Conservation (phyloP, 331 rosid genomes). For the Dryas integrifolia region DNA sequence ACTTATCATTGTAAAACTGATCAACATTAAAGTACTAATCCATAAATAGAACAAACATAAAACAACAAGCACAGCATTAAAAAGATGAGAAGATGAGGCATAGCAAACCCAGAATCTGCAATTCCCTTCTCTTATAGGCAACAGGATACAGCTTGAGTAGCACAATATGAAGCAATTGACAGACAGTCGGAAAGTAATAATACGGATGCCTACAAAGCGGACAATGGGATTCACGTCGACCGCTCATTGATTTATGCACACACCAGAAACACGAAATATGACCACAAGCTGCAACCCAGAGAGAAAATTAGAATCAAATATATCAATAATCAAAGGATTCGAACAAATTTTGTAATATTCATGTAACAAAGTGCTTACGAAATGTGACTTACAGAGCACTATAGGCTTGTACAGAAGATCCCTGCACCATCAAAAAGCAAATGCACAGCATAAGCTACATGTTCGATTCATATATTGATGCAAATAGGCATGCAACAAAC, state of each 20-base stretch:
- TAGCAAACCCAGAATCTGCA: constrained; percentile 53
- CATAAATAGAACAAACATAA: not conserved
- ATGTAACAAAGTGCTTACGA: no score
- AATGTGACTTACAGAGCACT: constrained; percentile 55
- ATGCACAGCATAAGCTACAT: not conserved
- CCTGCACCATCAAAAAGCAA: constrained; percentile 40
- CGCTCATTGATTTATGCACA: constrained; percentile 57
- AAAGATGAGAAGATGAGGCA: not conserved
- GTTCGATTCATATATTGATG: not conserved
- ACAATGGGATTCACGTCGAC: constrained; percentile 52
- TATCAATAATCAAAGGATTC: not conserved
- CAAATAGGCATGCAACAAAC: no score
- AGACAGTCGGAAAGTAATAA: constrained; percentile 70
- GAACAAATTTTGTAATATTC: not conserved
- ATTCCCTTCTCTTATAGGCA: constrained; percentile 61
- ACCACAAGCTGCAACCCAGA: constrained; percentile 68
- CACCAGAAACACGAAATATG: constrained; percentile 94
- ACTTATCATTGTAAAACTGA: no score
- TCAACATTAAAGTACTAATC: not conserved
- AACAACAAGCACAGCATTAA: not conserved
- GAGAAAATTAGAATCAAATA: constrained; percentile 1
- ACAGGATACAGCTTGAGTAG: constrained; percentile 60
- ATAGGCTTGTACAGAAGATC: constrained; percentile 74
- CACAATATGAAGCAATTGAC: constrained; percentile 71
- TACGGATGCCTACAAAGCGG: constrained; percentile 69